Evolutionary conservation across 164 flowering plant genomes (phyloP).

Genomic region (Sextonia rubra): DNA sequence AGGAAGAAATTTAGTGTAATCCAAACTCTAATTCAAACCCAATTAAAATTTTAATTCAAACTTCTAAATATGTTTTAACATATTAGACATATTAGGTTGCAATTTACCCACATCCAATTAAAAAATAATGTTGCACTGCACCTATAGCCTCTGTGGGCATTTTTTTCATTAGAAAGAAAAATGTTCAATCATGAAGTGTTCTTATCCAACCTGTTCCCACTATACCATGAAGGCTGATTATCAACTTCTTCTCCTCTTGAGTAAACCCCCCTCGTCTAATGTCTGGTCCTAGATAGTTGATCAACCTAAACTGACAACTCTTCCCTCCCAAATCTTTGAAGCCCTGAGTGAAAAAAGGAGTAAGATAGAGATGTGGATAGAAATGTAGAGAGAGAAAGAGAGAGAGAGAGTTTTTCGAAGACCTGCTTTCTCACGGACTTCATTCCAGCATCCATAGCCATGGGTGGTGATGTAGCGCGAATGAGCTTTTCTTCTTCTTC

Average conservation of each 20-base stretch:
- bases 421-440: conserved; percentile 46
- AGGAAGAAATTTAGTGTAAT: too few relatives aligned
- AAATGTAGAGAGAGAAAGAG: background rate
- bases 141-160: background rate
- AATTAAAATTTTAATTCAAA: too few relatives aligned
- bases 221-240: conserved; percentile 76
- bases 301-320: conserved; percentile 90
- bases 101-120: too few relatives aligned
- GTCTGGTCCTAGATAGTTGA: conserved; percentile 85
- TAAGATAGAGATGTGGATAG: background rate
- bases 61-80: too few relatives aligned
- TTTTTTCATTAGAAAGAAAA: background rate
- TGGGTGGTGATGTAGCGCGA: conserved; percentile 61
- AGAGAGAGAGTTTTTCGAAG: conserved; percentile 4
- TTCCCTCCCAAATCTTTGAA: conserved; percentile 95
- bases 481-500: too few relatives aligned
- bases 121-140: background rate
- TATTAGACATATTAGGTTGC: too few relatives aligned
- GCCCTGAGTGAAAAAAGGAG: conserved; percentile 34
- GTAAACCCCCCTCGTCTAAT: conserved; percentile 85
- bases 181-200: too few relatives aligned
- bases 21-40: too few relatives aligned
- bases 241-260: conserved; percentile 80
- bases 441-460: conserved; percentile 95
- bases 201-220: conserved; percentile 67